Conservation (phyloP, 1,139 yeast genomes). For the Blastobotrys capitulatus region DNA sequence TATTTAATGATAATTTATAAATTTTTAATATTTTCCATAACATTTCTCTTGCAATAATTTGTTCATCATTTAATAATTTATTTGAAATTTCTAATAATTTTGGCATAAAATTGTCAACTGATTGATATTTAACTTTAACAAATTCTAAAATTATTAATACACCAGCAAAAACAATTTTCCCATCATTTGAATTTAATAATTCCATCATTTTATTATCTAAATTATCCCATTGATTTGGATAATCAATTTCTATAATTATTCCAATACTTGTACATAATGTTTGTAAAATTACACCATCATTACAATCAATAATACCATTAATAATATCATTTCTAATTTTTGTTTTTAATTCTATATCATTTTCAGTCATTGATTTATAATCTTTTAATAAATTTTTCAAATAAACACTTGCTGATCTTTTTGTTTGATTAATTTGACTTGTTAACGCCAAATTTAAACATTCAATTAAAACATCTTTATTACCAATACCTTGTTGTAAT, state of each 20-base stretch:
- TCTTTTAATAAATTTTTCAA: conserved; percentile 14
- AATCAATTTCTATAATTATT: not conserved
- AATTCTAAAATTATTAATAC: conserved; percentile 15
- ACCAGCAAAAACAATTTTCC: conserved; percentile 14
- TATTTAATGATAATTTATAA: conserved; percentile 13
- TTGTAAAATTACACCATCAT: conserved; percentile 6
- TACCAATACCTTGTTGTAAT: conserved; percentile 4
- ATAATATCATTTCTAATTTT: conserved; percentile 11
- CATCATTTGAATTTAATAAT: conserved; percentile 9
- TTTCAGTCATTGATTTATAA: conserved; percentile 3
- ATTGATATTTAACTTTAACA: conserved; percentile 1
- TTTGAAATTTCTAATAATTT: conserved; percentile 12
- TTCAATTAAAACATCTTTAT: conserved; percentile 10
- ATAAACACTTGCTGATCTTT: conserved; percentile 15
- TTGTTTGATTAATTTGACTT: conserved; percentile 2
- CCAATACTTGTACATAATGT: conserved; percentile 2
- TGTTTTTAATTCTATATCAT: not conserved
- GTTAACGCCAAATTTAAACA: conserved; percentile 12
- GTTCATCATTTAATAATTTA: conserved; percentile 4
- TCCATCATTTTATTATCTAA: conserved; percentile 10
- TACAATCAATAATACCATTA: conserved; percentile 7
- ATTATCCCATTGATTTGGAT: conserved; percentile 4
- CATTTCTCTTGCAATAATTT: conserved; percentile 13
- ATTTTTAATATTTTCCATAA: conserved; percentile 19
- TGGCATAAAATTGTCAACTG: conserved; percentile 14